Conservation (phyloP, 768 basidiomycete genomes). For the Rhodotorula graminis region DNA sequence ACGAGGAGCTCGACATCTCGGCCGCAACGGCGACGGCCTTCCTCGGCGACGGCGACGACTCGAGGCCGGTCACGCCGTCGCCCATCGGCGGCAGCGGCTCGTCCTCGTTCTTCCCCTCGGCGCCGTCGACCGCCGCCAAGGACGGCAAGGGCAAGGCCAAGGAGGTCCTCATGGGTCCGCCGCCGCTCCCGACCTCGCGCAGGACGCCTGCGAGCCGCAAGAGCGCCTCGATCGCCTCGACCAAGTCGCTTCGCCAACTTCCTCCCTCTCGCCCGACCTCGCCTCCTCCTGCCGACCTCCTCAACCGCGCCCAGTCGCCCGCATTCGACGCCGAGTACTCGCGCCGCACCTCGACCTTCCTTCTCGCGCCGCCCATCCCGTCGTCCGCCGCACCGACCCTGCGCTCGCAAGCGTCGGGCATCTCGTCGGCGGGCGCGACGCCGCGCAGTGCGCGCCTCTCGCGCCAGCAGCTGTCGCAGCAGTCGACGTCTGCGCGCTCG, state of each 20-base stretch:
- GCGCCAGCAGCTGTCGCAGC: neutral
- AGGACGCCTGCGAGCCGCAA: slow-evolving; percentile 20
- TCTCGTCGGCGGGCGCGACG: slow-evolving; percentile 13
- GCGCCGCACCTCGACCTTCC: slow-evolving; percentile 9
- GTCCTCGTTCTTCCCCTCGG: neutral
- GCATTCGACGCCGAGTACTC: slow-evolving; percentile 39
- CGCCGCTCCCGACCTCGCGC: slow-evolving; percentile 9
- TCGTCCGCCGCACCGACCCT: neutral
- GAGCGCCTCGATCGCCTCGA: slow-evolving; percentile 17
- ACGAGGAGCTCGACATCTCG: slow-evolving; percentile 25
- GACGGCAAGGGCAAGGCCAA: slow-evolving; percentile 3
- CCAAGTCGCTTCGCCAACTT: slow-evolving; percentile 32
- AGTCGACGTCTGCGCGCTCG: slow-evolving; percentile 9
- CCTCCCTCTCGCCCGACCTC: slow-evolving; percentile 66
- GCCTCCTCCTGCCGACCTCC: slow-evolving; percentile 85
- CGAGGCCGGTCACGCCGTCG: slow-evolving; percentile 1
- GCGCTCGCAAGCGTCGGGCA: slow-evolving; percentile 14
- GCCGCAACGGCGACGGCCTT: slow-evolving; percentile 21
- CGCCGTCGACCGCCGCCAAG: neutral
- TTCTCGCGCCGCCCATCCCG: slow-evolving; percentile 27
- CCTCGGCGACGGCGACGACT: slow-evolving; percentile 5
- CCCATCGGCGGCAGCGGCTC: slow-evolving; percentile 4
- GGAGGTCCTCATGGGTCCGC: slow-evolving; percentile 28
- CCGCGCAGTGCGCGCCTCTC: slow-evolving; percentile 10
- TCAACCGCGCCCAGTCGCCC: slow-evolving; percentile 65